Conservation (phyloP, 192 early-diverging fungal species). For the Mortierella antarctica region DNA sequence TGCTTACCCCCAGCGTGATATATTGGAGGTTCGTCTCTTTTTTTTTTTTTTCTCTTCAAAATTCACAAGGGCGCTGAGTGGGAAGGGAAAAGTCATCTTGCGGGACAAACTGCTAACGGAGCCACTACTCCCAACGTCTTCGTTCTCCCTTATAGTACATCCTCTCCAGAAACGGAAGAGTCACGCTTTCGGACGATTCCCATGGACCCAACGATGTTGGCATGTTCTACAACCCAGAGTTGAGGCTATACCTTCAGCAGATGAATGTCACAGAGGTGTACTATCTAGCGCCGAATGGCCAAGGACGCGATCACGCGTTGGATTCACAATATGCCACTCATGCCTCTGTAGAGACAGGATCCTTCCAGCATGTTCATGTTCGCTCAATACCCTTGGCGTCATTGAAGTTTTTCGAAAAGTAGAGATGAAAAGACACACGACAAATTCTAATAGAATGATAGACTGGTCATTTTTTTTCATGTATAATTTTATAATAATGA, state of each 20-base stretch:
- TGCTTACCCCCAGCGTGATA: conserved; percentile 91
- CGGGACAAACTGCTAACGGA: too few relatives aligned
- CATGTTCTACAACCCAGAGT: conserved; percentile 79
- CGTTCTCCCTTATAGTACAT: conserved; percentile 64
- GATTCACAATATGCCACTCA: neutral
- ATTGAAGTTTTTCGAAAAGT: conserved; percentile 14
- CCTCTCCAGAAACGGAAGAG: conserved; percentile 67
- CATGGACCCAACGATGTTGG: conserved; percentile 92
- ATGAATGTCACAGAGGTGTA: conserved; percentile 69
- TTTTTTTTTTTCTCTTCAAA: conserved; percentile 3
- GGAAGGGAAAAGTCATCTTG: too few relatives aligned
- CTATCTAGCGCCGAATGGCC: conserved; percentile 50
- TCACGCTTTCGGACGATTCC: conserved; percentile 93
- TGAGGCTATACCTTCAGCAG: conserved; percentile 76
- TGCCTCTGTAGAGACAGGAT: conserved; percentile 9
- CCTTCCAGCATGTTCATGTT: conserved; percentile 43
- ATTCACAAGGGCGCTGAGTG: neutral
- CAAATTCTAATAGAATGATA: neutral
- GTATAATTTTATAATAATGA: neutral
- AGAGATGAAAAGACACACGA: neutral
- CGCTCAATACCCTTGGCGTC: conserved; percentile 13
- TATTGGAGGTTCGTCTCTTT: conserved; percentile 69
- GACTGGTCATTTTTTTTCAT: neutral
- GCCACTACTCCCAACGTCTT: neutral
- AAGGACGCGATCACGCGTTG: neutral